Base-by-base conservation (phyloP, 345 rosid species). In the Brassica cretica region DNA sequence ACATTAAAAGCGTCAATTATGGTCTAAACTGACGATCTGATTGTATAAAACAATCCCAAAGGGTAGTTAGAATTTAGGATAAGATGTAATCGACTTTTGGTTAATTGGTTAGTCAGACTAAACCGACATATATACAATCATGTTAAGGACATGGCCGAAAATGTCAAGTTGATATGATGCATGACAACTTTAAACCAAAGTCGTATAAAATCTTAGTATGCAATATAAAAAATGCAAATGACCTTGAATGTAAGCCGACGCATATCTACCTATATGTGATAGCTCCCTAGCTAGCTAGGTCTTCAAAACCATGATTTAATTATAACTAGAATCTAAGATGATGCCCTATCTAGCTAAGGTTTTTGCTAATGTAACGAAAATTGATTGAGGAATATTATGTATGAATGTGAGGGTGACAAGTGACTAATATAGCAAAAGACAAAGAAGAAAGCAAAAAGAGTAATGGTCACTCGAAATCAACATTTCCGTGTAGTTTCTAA, bases 191-290 rank as follows among this genome's bases (percentile, higher is more conserved):
- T 14, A 73, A 46, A 49, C 56, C 49, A 61, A 73, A 68, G 74
- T 73, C 70, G 49, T 69, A 55, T 10, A 63, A 70, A 51, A 74
- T 29, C 5, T 27, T 63, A 60, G 1, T 39, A 74, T 67, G 67
- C 21, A 74, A 74, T 74, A 63, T 24, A 74, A 73, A 18, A 6
- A n/a, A 39, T 39, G 33, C 16, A 33, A 51, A 61, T 68, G 24
- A 41, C 18, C 55, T 8, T 37, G 30, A 69, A 37, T 12, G 12
- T 53, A 74, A 62, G 10, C 37, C 1, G 69, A 79, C 66, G 9
- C 66, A 79, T 69, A 79, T 37, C 78, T 74, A 79, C 78, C 79
- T 74, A 55, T 74, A 55, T 29, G 24, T 73, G 66, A 68, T 73
- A 3, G 74, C 67, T 67, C 8, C 6, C 16, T 65, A 24, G 65